Base-by-base conservation (phyloP, 2,329 filamentous ascomycete genomes). In the Aspergillus udagawae region DNA sequence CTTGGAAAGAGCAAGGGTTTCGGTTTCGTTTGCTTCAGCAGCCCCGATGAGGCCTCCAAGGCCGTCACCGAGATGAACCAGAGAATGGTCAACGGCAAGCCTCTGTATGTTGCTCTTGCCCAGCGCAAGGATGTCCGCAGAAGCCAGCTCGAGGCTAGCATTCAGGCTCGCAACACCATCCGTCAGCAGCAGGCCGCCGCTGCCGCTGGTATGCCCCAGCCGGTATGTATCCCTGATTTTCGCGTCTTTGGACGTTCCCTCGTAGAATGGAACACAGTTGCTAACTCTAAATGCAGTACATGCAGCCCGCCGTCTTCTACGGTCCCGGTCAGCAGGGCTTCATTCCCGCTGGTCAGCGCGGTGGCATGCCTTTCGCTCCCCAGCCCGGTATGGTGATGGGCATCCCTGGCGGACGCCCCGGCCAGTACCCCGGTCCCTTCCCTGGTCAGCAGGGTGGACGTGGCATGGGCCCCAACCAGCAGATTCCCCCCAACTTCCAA, bases 41-140 rank as follows among this genome's bases (percentile, higher is more conserved):
- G 96, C 84, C 92, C 94, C 60, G 94, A 99, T 71, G 94, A 99
- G 77, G 94, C 94, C 65, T 97, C 93, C 80, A 97, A 97, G 86
- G 94, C 94, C 64, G 93, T 99, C 64, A 92, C 92, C 60, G 94
- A 99, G 79, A 97, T 97, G 91, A 99, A 99, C 84, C 93, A 97
- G 84, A 92, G 94, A 78, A 99, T 99, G 94, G 84, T 97, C 67
- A 89, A 92, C 77, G 86, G 85, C 81, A 99, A 99, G 87, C 94
- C 94, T 57, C 84, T 99, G 60, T 99, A 99, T 74, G 94, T 99
- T 70, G 94, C 94, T 69, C 86, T 99, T 65, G 94, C 94, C 64
- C 94, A 99, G 84, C 93, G 94, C 80, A 99, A 99, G 87, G 94
- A 99, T 79, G 93, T 99, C 71, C 92, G 94, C 79, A 96, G 97